Evolutionary conservation across 352 stramenopile species (phyloP).

Genomic region (Saprolegnia parasitica): DNA sequence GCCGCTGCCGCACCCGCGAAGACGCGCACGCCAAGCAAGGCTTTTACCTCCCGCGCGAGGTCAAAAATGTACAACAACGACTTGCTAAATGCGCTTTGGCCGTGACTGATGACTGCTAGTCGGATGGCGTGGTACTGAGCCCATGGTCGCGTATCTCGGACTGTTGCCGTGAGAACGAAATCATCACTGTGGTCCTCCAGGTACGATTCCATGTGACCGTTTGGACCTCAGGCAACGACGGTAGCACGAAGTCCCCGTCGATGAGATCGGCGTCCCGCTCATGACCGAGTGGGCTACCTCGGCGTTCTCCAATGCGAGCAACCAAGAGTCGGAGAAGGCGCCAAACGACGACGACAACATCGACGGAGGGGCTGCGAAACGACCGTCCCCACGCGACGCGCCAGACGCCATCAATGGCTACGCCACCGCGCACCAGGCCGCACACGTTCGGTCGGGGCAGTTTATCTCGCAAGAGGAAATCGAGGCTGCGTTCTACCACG

Average conservation of each 20-base stretch:
- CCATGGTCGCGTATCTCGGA: slow-evolving; percentile 56
- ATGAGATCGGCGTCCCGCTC: slow-evolving; percentile 73
- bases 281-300: slow-evolving; percentile 52
- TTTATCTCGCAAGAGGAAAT: slow-evolving; percentile 77
- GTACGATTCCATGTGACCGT: slow-evolving; percentile 28
- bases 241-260: slow-evolving; percentile 74
- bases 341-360: slow-evolving; percentile 2
- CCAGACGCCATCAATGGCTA: slow-evolving; percentile 33
- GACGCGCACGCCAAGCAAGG: slow-evolving; percentile 68
- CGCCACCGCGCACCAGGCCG: slow-evolving; percentile 56
- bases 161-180: slow-evolving; percentile 68
- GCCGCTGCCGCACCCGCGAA: slow-evolving; percentile 65
- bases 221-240: background rate
- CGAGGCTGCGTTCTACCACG: slow-evolving; percentile 75
- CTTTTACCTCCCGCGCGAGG: slow-evolving; percentile 66
- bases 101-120: slow-evolving; percentile 36
- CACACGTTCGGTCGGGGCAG: slow-evolving; percentile 70
- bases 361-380: background rate
- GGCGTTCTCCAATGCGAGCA: slow-evolving; percentile 45
- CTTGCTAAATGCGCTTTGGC: background rate
- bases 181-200: slow-evolving; percentile 58
- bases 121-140: slow-evolving; percentile 42
- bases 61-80: slow-evolving; percentile 31
- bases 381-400: background rate
- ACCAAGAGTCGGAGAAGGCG: slow-evolving; percentile 23